A percentile compares a stretch with the other conserved stretches of the same genome.
These are phyloP conservation scores for Lindgomyces ingoldianus DNA, from an alignment of 495 filamentous ascomycete species.

Conservation along the genomic window DNA sequence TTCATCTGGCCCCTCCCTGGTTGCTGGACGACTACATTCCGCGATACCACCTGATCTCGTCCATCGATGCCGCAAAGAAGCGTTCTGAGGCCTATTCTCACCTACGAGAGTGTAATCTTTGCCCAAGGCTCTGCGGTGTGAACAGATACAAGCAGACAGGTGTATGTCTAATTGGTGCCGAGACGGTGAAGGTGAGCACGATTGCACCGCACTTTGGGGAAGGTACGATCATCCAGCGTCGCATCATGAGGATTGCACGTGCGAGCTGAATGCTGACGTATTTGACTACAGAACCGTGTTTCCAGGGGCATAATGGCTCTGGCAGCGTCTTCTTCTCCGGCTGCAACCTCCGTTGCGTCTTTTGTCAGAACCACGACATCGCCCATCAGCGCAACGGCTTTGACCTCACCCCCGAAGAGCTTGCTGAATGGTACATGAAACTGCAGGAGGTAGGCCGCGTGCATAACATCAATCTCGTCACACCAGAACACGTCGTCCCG, in stretches of 20 bases:
- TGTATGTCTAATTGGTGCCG: slow-evolving; percentile 69
- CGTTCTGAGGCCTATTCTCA: slow-evolving; percentile 67
- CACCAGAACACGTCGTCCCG: slow-evolving; percentile 76
- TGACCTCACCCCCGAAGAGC: slow-evolving; percentile 72
- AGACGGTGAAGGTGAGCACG: slow-evolving; percentile 70
- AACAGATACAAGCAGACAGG: slow-evolving; percentile 73
- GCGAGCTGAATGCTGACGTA: slow-evolving; percentile 14
- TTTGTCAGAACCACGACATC: slow-evolving; percentile 83
- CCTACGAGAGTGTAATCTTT: slow-evolving; percentile 73
- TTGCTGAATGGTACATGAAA: slow-evolving; percentile 76
- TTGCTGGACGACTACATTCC: slow-evolving; percentile 73
- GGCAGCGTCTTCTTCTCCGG: slow-evolving; percentile 75
- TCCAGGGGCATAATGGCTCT: slow-evolving; percentile 73
- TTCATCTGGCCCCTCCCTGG: slow-evolving; percentile 76
- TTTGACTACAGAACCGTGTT: slow-evolving; percentile 64
- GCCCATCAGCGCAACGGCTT: slow-evolving; percentile 71
- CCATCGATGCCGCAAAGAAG: slow-evolving; percentile 62
- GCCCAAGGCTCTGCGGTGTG: slow-evolving; percentile 69
- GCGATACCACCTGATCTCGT: slow-evolving; percentile 62
- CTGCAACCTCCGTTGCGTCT: slow-evolving; percentile 75
- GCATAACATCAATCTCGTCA: slow-evolving; percentile 80
- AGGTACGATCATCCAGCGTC: slow-evolving; percentile 44
- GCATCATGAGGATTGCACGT: too few species aligned
- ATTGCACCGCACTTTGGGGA: slow-evolving; percentile 76
- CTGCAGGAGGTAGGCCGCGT: slow-evolving; percentile 69